Evolutionary conservation across 148 eudicot genomes (phyloP), one percentile per base, ranked within the genome.

Genomic region (Chenopodium quinoa): DNA sequence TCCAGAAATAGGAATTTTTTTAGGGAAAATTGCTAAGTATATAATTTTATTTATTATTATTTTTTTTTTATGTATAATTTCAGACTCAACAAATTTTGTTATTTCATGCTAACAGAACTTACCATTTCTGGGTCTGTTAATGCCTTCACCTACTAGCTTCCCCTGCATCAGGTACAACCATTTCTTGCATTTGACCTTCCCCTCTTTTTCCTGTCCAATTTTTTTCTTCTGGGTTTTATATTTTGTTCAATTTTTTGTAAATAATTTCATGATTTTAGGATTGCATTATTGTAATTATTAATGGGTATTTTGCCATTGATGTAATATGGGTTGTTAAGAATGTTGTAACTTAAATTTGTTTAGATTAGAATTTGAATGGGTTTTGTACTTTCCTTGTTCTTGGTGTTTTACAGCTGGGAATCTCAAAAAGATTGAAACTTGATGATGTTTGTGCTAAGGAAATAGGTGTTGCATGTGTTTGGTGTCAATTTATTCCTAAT

Each of bases 151-250:
- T 31, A 72, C 76, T 56, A 25, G 75, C 81, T 83, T 73, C 77
- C 71, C 78, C 78, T 83, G 60, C 79, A 60, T 84, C 82, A 83
- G 85, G 85, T 83, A 79, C 12, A n/a, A 12, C 60, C 56, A 13
- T 78, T 78, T 66, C 62, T 74, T 23, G 14, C 78, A n/a, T 52
- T 73, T 78, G 32, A 62, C 19, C 3, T 52, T 37, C 27, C 48
- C 56, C 65, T 1, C 17, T 31, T 64, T 23, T 34, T 64, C 17
- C 0, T 66, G 20, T 31, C 4, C 37, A 37, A 5, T 23, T 31
- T 64, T 64, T 31, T 31, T 31, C 32, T 31, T 23, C 0, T 67
- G 22, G 23, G 19, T 9, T 71, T 54, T 50, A 31, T 47, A 27
- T 66, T 4, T 78, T 78, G 25, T n/a, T 54, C 3, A 1, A 73